phyloP scores from a whole-genome alignment of 129 eudicot species.

The Flaveria linearis region DNA sequence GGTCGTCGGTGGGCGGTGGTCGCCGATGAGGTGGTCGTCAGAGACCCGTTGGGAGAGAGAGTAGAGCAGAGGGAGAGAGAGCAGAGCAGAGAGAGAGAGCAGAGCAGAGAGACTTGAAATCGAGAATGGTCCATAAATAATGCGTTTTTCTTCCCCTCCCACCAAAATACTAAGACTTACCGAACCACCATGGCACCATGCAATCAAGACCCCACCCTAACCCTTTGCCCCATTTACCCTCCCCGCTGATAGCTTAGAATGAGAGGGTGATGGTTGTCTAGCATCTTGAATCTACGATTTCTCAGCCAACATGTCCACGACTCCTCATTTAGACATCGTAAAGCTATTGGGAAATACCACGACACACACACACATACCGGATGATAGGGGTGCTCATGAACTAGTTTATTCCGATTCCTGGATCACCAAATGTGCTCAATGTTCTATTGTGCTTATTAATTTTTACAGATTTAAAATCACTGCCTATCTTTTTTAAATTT shows the following conservation, averaged over 20 bases:
- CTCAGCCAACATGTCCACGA: neutral
- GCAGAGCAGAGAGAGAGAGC: too few species aligned
- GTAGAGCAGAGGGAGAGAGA: too few species aligned
- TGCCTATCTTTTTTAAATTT: neutral
- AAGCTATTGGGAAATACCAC: neutral
- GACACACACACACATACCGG: neutral
- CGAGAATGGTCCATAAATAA: neutral
- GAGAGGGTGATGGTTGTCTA: too few species aligned
- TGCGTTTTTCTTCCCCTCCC: neutral
- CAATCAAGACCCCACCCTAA: neutral
- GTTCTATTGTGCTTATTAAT: neutral
- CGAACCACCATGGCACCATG: neutral
- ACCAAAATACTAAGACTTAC: neutral
- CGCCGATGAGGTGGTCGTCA: too few species aligned
- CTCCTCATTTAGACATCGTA: neutral
- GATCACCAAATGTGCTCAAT: neutral
- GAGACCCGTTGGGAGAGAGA: too few species aligned
- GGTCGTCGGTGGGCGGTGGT: too few species aligned
- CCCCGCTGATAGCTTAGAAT: neutral
- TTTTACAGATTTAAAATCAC: constrained; percentile 3
- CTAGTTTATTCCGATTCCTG: neutral
- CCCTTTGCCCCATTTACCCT: neutral
- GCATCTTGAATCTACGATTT: too few species aligned
- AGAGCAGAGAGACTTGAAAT: too few species aligned
- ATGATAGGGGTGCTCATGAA: neutral